phyloP scores from a whole-genome alignment of 2,329 filamentous ascomycete species.

The Microcyclospora pomicola region DNA sequence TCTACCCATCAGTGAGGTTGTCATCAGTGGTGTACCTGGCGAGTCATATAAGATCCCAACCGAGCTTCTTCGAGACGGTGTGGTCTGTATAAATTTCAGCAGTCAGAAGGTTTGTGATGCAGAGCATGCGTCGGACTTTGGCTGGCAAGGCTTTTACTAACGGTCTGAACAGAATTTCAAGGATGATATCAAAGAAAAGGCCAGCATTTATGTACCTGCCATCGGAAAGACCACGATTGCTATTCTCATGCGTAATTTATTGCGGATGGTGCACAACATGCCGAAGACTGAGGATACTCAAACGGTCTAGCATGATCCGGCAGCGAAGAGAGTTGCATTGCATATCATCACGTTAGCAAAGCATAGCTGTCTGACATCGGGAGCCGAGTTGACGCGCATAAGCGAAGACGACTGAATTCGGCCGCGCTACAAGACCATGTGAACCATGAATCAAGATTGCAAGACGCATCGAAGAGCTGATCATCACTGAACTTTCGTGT shows the following conservation, averaged over 20 bases:
- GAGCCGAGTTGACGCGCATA: too few relatives aligned
- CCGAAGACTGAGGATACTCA: constrained; percentile 1
- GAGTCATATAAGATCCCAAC: constrained; percentile 83
- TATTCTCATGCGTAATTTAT: constrained; percentile 72
- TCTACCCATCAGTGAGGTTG: constrained; percentile 77
- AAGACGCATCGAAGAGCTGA: too few relatives aligned
- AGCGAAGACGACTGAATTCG: too few relatives aligned
- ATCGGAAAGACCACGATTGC: constrained; percentile 97
- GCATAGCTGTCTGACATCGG: too few relatives aligned
- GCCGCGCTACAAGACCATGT: too few relatives aligned
- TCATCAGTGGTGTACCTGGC: constrained; percentile 82
- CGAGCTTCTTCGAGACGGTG: constrained; percentile 70
- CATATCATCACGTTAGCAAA: too few relatives aligned
- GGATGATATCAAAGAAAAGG: constrained; percentile 82
- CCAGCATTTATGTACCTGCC: constrained; percentile 90
- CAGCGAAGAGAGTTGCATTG: background rate
- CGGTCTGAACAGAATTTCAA: constrained; percentile 56
- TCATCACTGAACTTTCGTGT: too few relatives aligned
- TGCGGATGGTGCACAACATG: constrained; percentile 36
- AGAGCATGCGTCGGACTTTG: background rate
- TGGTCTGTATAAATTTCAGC: constrained; percentile 98
- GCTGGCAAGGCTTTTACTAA: background rate
- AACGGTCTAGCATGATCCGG: background rate
- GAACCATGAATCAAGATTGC: too few relatives aligned
- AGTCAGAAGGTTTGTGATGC: constrained; percentile 53